Conservation (phyloP, 176 grass and related monocot genomes). For the Avena sativa region DNA sequence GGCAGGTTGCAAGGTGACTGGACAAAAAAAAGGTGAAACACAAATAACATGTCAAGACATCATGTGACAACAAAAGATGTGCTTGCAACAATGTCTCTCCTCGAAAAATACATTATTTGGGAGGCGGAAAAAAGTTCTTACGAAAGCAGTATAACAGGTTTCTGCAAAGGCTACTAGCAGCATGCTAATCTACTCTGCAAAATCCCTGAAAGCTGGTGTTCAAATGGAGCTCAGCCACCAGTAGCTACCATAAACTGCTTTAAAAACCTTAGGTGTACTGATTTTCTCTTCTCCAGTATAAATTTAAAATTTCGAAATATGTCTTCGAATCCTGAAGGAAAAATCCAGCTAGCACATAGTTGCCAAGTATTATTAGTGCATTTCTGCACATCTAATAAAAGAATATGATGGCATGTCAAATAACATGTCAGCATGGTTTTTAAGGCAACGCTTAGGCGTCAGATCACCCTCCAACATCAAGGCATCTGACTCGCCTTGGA, state of each 20-base stretch:
- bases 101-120: conserved; percentile 7
- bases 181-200: conserved; percentile 24
- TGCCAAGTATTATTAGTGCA: background rate
- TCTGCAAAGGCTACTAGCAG: conserved; percentile 16
- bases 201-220: background rate
- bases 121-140: background rate
- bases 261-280: conserved; percentile 7
- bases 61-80: background rate
- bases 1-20: background rate
- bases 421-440: background rate
- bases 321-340: conserved; percentile 5
- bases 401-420: conserved; percentile 22
- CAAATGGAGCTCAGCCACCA: background rate
- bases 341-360: conserved; percentile 15
- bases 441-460: background rate
- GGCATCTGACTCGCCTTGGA: background rate
- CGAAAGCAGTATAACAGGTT: conserved; percentile 12
- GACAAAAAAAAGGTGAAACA: background rate
- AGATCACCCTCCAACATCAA: background rate
- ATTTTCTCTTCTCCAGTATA: conserved; percentile 4
- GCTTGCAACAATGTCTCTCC: background rate
- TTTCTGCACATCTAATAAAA: conserved; percentile 17
- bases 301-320: background rate
- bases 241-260: background rate
- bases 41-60: conserved; percentile 1